A percentile compares a stretch with the other conserved stretches of the same genome.
Conservation (phyloP, 805 yeast species). For the Komagataella ulmi region DNA sequence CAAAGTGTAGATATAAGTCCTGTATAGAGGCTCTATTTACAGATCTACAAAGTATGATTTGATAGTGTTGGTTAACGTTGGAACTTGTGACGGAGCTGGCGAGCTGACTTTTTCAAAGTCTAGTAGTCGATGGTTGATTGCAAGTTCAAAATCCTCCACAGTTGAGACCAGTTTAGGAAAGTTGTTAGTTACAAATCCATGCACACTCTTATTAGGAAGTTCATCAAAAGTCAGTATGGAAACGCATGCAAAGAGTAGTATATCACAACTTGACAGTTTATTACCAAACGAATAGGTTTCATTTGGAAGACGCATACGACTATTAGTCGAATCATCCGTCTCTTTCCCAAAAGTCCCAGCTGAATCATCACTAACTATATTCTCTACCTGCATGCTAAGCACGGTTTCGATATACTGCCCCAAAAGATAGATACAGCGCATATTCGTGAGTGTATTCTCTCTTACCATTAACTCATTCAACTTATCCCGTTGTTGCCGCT, state of each 20-base stretch:
- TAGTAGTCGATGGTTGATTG: slow-evolving; percentile 1
- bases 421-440: slow-evolving; percentile 12
- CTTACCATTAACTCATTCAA: slow-evolving; percentile 11
- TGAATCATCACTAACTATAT: background rate
- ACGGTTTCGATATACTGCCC: background rate
- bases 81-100: background rate
- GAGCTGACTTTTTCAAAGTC: background rate
- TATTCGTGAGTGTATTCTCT: slow-evolving; percentile 15
- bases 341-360: background rate
- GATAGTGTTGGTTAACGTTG: slow-evolving; percentile 2
- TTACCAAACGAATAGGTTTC: slow-evolving; percentile 8
- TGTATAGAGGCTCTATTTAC: background rate
- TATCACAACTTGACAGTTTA: slow-evolving; percentile 16
- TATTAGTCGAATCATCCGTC: background rate
- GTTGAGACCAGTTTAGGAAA: slow-evolving; percentile 15
- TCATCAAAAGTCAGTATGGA: slow-evolving; percentile 15
- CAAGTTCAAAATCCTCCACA: background rate
- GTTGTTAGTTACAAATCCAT: slow-evolving; percentile 17
- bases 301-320: background rate
- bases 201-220: slow-evolving; percentile 28
- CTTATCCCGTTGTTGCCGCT: slow-evolving; percentile 10
- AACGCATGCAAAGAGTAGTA: slow-evolving; percentile 26
- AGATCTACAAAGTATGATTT: background rate
- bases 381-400: background rate
- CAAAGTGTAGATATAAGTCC: slow-evolving; percentile 23